Evolutionary conservation across 2,329 filamentous ascomycete genomes (phyloP).

Genomic region (Gremmenia infestans): DNA sequence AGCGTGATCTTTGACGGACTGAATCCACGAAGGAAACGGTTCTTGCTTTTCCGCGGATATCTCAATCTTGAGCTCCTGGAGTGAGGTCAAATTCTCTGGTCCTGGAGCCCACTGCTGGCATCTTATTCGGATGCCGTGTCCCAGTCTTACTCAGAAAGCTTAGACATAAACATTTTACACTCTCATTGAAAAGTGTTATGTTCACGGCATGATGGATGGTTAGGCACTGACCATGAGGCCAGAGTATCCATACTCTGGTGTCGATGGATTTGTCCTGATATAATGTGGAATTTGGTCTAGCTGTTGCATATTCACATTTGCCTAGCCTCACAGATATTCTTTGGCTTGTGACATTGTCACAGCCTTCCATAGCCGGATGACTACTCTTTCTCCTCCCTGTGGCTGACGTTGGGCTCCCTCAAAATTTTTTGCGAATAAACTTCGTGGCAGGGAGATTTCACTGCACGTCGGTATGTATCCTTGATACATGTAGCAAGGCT

Average conservation of each 20-base stretch:
- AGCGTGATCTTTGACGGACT: constrained; percentile 10
- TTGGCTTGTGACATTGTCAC: not conserved
- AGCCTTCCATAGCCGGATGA: not conserved
- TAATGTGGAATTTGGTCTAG: not conserved
- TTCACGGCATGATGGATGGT: not conserved
- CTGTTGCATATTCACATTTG: not conserved
- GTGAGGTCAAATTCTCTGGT: not conserved
- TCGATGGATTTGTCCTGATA: not conserved
- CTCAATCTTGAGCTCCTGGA: not conserved
- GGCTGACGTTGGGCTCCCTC: no score
- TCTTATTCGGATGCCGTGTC: not conserved
- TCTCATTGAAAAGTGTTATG: not conserved
- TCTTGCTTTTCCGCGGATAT: not conserved
- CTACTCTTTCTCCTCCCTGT: no score
- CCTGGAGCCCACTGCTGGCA: not conserved
- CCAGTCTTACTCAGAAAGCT: not conserved
- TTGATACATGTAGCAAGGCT: no score
- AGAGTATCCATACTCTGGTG: not conserved
- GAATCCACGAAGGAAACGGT: constrained; percentile 12
- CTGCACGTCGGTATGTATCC: no score
- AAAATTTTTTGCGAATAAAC: no score
- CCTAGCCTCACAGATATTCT: not conserved
- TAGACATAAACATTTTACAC: not conserved
- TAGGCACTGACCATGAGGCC: not conserved
- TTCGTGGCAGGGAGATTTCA: no score